These are phyloP conservation scores for Arachnomyces sp. DNA, from an alignment of 2,329 filamentous ascomycete species.

Conservation along the genomic window DNA sequence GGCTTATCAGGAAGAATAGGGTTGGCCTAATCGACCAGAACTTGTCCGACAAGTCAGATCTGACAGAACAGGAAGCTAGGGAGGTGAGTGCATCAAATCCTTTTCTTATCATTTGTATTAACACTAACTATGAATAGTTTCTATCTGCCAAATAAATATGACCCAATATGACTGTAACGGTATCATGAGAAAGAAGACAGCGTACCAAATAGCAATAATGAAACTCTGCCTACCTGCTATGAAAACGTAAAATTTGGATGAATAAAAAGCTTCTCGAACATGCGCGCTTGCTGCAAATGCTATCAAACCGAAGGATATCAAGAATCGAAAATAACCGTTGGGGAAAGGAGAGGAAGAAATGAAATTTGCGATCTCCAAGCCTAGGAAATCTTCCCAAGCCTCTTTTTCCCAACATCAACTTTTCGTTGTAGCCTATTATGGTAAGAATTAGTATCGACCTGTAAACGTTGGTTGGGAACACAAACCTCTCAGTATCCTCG, in stretches of 20 bases:
- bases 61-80: slow-evolving; percentile 64
- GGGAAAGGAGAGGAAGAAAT: background rate
- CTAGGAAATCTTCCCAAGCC: slow-evolving; percentile 41
- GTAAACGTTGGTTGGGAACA: slow-evolving; percentile 13
- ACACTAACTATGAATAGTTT: slow-evolving; percentile 14
- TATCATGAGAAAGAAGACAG: slow-evolving; percentile 3
- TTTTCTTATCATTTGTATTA: background rate
- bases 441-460: background rate
- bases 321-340: slow-evolving; percentile 1
- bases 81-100: slow-evolving; percentile 31
- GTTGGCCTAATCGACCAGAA: slow-evolving; percentile 66
- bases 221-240: slow-evolving; percentile 15
- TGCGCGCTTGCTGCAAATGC: slow-evolving; percentile 1
- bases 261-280: slow-evolving; percentile 5
- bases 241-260: slow-evolving; percentile 11
- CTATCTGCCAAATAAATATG: slow-evolving; percentile 14
- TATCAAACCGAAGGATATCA: slow-evolving; percentile 1
- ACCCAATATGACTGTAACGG: background rate
- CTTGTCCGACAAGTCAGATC: slow-evolving; percentile 56
- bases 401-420: slow-evolving; percentile 41
- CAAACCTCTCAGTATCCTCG: slow-evolving; percentile 48
- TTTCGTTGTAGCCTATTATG: slow-evolving; percentile 34
- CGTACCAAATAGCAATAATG: slow-evolving; percentile 8
- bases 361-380: slow-evolving; percentile 1
- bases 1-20: slow-evolving; percentile 56